These are phyloP conservation scores for Chaetomium fimeti DNA, from an alignment of 495 filamentous ascomycete genomes.

Conservation along the genomic window DNA sequence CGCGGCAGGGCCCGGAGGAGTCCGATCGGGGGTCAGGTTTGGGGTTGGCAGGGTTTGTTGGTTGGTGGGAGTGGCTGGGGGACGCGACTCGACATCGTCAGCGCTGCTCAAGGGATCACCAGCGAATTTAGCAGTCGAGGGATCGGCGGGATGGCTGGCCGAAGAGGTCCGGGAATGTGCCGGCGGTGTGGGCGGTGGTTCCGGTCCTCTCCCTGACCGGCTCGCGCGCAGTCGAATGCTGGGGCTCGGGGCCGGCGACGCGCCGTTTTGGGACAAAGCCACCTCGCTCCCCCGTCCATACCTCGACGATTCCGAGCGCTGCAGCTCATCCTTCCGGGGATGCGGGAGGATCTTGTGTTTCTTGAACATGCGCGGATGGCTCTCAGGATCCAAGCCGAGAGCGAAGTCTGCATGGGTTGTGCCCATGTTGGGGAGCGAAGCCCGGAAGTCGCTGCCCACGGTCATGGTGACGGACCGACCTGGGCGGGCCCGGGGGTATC, in stretches of 20 bases:
- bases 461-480: conserved; percentile 21
- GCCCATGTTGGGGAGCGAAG: conserved; percentile 28
- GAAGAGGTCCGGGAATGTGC: conserved; percentile 54
- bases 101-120: conserved; percentile 38
- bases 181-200: conserved; percentile 54
- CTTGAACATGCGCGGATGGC: conserved; percentile 48
- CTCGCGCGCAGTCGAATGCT: conserved; percentile 33
- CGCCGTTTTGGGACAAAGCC: conserved; percentile 27
- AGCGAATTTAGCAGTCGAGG: conserved; percentile 37
- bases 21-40: conserved; percentile 69
- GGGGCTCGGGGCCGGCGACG: conserved; percentile 29
- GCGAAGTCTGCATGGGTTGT: conserved; percentile 28
- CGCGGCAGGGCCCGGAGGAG: conserved; percentile 56
- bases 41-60: conserved; percentile 69
- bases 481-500: background rate
- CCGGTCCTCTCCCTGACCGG: conserved; percentile 38
- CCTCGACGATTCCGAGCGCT: conserved; percentile 20
- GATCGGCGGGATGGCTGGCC: conserved; percentile 39
- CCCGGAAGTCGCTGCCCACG: conserved; percentile 24
- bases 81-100: conserved; percentile 31
- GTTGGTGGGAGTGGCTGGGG: conserved; percentile 57
- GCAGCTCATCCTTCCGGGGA: conserved; percentile 41
- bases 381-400: conserved; percentile 18
- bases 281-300: conserved; percentile 25
- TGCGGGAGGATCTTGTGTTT: conserved; percentile 56